phyloP scores from a whole-genome alignment of 176 grass and related monocot species.

The Saccharum spontaneum region DNA sequence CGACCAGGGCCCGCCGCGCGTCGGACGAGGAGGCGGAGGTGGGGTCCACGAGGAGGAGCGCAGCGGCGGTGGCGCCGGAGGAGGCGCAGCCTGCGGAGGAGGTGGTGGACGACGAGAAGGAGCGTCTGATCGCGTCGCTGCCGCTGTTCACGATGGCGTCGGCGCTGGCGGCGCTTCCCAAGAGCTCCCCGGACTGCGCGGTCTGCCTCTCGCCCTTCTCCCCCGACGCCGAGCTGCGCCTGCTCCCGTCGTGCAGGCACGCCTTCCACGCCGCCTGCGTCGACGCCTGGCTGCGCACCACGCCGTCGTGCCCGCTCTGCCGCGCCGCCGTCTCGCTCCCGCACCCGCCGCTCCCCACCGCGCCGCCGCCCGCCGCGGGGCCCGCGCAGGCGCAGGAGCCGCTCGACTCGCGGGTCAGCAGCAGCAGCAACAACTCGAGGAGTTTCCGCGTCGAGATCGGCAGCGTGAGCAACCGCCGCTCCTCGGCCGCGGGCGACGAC shows the following conservation, averaged over 20 bases:
- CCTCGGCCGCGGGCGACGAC: background rate
- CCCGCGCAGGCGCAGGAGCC: background rate
- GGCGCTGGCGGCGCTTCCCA: conserved; percentile 65
- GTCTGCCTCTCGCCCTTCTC: conserved; percentile 84
- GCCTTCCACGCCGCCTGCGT: conserved; percentile 77
- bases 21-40: background rate
- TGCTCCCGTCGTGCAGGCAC: conserved; percentile 69
- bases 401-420: background rate
- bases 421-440: no score
- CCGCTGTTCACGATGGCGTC: conserved; percentile 88
- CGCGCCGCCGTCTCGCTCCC: conserved; percentile 43
- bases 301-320: conserved; percentile 86
- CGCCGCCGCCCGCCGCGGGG: no score
- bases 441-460: conserved; percentile 90
- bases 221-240: conserved; percentile 77
- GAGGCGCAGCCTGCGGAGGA: background rate
- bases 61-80: background rate
- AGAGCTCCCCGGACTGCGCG: conserved; percentile 86
- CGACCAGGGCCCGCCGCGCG: background rate
- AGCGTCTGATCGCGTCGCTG: conserved; percentile 70
- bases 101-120: conserved; percentile 50
- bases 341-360: no score
- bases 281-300: conserved; percentile 88
- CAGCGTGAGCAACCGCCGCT: conserved; percentile 58
- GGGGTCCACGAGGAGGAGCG: background rate